phyloP scores from a whole-genome alignment of 2,329 filamentous ascomycete species.

The Proliferodiscus dingleyae region DNA sequence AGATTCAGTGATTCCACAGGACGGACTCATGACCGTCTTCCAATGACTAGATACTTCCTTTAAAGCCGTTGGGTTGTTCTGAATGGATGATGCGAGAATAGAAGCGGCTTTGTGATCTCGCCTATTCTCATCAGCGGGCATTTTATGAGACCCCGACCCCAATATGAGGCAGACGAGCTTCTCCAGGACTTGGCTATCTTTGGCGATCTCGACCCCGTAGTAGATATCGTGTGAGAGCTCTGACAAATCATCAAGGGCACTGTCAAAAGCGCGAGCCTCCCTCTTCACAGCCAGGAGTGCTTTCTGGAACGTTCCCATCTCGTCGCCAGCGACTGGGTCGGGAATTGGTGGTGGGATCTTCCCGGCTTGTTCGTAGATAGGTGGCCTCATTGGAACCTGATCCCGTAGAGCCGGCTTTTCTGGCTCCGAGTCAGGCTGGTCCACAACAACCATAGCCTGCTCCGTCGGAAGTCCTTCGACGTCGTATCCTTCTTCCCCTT shows the following conservation, averaged over 20 bases:
- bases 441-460: constrained; percentile 34
- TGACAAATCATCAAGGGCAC: constrained; percentile 49
- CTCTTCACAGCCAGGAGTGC: constrained; percentile 48
- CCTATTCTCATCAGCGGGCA: constrained; percentile 16
- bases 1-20: constrained; percentile 13
- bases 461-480: constrained; percentile 47
- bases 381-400: constrained; percentile 45
- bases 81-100: constrained; percentile 52
- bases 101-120: constrained; percentile 44
- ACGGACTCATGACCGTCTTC: constrained; percentile 30
- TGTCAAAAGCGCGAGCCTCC: constrained; percentile 28
- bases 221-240: constrained; percentile 66
- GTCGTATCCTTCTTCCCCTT: constrained; percentile 47
- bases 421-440: constrained; percentile 15
- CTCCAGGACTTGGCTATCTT: constrained; percentile 48
- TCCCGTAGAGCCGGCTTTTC: constrained; percentile 25
- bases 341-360: constrained; percentile 51
- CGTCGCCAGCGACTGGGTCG: constrained; percentile 28
- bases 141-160: constrained; percentile 19
- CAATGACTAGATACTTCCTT: constrained; percentile 46
- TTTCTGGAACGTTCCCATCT: constrained; percentile 41
- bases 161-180: constrained; percentile 53
- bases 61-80: constrained; percentile 62
- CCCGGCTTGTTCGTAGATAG: constrained; percentile 52
- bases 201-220: constrained; percentile 59